Conservation (phyloP, 2,329 filamentous ascomycete species). For the Tolypocladium guangdongense region DNA sequence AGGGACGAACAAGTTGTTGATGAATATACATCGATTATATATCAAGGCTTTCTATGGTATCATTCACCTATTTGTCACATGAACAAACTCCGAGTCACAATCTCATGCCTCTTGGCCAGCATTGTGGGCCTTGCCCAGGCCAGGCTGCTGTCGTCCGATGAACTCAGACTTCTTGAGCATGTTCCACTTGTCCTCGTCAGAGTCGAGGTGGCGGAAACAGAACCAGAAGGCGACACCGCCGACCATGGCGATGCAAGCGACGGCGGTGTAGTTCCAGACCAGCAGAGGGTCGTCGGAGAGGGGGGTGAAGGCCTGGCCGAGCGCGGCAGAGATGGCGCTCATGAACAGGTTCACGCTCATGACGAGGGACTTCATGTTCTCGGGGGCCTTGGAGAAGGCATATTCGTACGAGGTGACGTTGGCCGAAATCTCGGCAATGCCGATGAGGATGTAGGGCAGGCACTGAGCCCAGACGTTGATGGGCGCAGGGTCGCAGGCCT, state of each 20-base stretch:
- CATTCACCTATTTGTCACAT: slow-evolving; percentile 1
- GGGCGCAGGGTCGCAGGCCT: slow-evolving; percentile 40
- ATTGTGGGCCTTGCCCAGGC: slow-evolving; percentile 13
- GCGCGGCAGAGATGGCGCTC: slow-evolving; percentile 56
- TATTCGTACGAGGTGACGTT: slow-evolving; percentile 58
- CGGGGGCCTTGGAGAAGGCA: slow-evolving; percentile 66
- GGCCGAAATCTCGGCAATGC: slow-evolving; percentile 41
- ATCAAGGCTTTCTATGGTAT: slow-evolving; percentile 2
- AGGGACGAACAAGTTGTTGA: background rate
- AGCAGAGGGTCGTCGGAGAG: slow-evolving; percentile 54
- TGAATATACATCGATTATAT: background rate
- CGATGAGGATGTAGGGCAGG: slow-evolving; percentile 39
- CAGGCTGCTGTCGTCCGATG: slow-evolving; percentile 27
- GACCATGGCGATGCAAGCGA: slow-evolving; percentile 47
- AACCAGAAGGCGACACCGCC: slow-evolving; percentile 59
- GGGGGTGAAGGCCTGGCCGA: slow-evolving; percentile 57
- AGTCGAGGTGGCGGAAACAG: slow-evolving; percentile 53
- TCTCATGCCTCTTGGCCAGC: slow-evolving; percentile 1
- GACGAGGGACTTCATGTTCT: slow-evolving; percentile 73
- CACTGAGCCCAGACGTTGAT: slow-evolving; percentile 56
- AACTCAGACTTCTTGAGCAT: slow-evolving; percentile 38
- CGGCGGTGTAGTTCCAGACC: slow-evolving; percentile 59
- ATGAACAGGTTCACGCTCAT: slow-evolving; percentile 59
- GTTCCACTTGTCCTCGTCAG: slow-evolving; percentile 59
- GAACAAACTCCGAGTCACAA: background rate